phyloP scores from a whole-genome alignment of 441 rosid species.

The Gossypium davidsonii region DNA sequence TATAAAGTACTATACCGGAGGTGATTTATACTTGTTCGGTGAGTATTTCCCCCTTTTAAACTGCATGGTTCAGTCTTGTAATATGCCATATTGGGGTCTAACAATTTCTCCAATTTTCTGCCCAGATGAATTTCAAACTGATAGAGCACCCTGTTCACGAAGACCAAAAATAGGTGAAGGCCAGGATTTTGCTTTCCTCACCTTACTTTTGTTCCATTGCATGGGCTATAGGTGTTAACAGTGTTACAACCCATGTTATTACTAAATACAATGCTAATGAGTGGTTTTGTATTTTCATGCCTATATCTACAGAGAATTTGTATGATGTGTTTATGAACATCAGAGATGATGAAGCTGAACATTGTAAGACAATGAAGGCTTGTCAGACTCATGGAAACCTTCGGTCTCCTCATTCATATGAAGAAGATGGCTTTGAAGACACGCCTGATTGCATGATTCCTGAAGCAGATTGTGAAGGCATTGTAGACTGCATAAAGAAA shows the following conservation, averaged over 20 bases:
- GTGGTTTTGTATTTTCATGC: slow-evolving; percentile 1
- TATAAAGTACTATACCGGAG: slow-evolving; percentile 75
- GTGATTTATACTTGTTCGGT: slow-evolving; percentile 85
- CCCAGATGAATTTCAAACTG: slow-evolving; percentile 90
- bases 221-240: neutral
- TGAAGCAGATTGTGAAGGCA: slow-evolving; percentile 68
- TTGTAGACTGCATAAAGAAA: slow-evolving; percentile 71
- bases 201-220: neutral
- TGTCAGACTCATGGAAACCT: slow-evolving; percentile 83
- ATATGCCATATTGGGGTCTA: slow-evolving; percentile 1
- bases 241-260: neutral
- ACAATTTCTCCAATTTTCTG: slow-evolving; percentile 9
- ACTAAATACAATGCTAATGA: neutral
- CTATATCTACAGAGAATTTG: slow-evolving; percentile 49
- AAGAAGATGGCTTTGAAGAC: slow-evolving; percentile 35
- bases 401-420: slow-evolving; percentile 70
- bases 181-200: neutral
- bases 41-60: slow-evolving; percentile 17
- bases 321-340: slow-evolving; percentile 82
- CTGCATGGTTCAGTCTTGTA: neutral
- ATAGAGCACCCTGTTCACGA: slow-evolving; percentile 69
- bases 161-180: slow-evolving; percentile 75
- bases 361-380: slow-evolving; percentile 87
- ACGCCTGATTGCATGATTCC: slow-evolving; percentile 38
- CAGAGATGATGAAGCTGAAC: slow-evolving; percentile 95